Conservation (phyloP, 2,329 filamentous ascomycete species). For the Tolypocladium endophyticum region DNA sequence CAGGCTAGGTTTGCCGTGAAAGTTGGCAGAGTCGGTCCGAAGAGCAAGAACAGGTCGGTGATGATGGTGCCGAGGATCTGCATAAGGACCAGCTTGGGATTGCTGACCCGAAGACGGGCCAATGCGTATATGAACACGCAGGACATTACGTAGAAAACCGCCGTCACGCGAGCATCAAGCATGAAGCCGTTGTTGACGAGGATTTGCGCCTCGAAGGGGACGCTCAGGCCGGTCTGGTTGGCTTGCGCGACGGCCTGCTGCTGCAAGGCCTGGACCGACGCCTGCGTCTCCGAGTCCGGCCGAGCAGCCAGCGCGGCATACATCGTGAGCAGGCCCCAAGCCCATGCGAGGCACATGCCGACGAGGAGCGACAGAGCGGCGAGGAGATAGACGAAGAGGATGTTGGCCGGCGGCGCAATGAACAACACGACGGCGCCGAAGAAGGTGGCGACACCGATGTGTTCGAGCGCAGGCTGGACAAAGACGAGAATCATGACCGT, state of each 20-base stretch:
- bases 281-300: constrained; percentile 25
- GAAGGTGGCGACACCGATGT: constrained; percentile 33
- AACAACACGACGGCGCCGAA: constrained; percentile 30
- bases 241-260: constrained; percentile 23
- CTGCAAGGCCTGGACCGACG: constrained; percentile 20
- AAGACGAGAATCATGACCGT: constrained; percentile 33
- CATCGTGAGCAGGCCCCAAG: constrained; percentile 37
- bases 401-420: constrained; percentile 33
- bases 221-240: constrained; percentile 11
- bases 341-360: constrained; percentile 36
- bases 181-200: constrained; percentile 33
- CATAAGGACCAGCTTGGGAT: constrained; percentile 31
- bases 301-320: constrained; percentile 34
- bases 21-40: constrained; percentile 28
- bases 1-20: constrained; percentile 28
- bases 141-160: constrained; percentile 24
- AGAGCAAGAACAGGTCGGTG: constrained; percentile 31
- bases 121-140: constrained; percentile 32
- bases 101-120: constrained; percentile 30
- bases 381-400: constrained; percentile 34
- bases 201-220: constrained; percentile 17
- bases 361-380: constrained; percentile 29
- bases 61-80: constrained; percentile 37
- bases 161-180: constrained; percentile 34
- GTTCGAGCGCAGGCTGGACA: constrained; percentile 28